Base-by-base conservation (phyloP, 2,329 filamentous ascomycete genomes). In the Stromatinia cepivora region DNA sequence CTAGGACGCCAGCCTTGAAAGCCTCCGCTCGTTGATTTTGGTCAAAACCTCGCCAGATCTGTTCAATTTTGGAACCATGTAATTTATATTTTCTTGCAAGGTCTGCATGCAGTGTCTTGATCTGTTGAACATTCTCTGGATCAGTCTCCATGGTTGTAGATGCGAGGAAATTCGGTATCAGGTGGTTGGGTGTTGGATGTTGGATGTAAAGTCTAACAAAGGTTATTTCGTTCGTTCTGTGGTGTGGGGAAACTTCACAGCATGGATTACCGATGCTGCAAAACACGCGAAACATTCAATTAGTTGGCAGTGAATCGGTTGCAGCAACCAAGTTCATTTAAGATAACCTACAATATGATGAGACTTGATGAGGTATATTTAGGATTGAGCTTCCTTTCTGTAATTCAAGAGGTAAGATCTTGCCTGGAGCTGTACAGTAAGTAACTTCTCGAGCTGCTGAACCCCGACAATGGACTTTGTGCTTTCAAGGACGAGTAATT, bases 31-130 rank as follows among this genome's bases (percentile, higher is more conserved):
- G 79, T 50, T 81, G 79, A 8, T 31, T 71, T 46, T 75, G 76
- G 70, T 72, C 72, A 54, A 84, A 80, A 0, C 77, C 80, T 10
- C 75, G 77, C 82, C 82, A 84, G n/a, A 79, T 72, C 1, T 74
- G 56, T 66, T 81, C 75, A n/a, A 84, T 69, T 2, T 71, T 75
- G n/a, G 76, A 4, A 1, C 73, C 78, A 69, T 84, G 79, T 1
- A 70, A 73, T 36, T 72, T 71, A 71, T 81, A 84, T 69, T 81
- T 83, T 0, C 77, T 76, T 13, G 70, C 72, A 4, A 84, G 80
- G 64, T 83, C 81, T 28, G 54, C 66, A 5, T 82, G 79, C 0
- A 82, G 76, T 10, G 80, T 76, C 62, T 71, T 73, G 46, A 77
- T 52, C 9, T n/a, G 17, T 25, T 57, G 17, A 28, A 28, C 42